phyloP scores from a whole-genome alignment of 2,329 filamentous ascomycete species.

The Leptographium radiaticola region DNA sequence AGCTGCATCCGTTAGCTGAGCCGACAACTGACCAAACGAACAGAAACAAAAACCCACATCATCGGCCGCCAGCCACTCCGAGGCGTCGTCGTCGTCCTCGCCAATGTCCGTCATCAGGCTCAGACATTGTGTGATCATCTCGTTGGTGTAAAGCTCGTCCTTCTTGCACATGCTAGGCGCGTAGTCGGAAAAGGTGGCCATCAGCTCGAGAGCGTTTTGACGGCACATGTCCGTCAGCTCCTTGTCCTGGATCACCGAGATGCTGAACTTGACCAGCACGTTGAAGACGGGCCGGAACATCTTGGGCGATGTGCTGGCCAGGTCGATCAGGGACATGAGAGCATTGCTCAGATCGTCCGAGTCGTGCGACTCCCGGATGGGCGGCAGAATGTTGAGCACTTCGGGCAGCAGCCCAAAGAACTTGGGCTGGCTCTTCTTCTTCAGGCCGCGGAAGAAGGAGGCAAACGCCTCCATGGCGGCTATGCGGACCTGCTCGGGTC shows the following conservation, averaged over 20 bases:
- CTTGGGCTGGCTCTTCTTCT: slow-evolving; percentile 76
- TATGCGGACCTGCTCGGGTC: slow-evolving; percentile 55
- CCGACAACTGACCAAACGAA: neutral
- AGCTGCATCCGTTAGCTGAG: slow-evolving; percentile 35
- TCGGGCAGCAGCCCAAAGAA: slow-evolving; percentile 81
- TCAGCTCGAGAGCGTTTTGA: slow-evolving; percentile 90
- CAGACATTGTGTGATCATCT: slow-evolving; percentile 97
- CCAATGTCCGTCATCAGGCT: slow-evolving; percentile 97
- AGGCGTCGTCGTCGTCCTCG: slow-evolving; percentile 83
- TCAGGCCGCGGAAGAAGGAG: slow-evolving; percentile 83
- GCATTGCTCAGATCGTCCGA: slow-evolving; percentile 86
- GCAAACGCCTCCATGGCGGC: slow-evolving; percentile 95
- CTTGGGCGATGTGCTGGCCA: slow-evolving; percentile 86
- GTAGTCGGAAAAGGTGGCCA: slow-evolving; percentile 96
- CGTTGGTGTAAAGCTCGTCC: slow-evolving; percentile 76
- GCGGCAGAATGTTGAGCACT: slow-evolving; percentile 85
- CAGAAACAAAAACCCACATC: slow-evolving; percentile 47
- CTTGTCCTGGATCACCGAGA: slow-evolving; percentile 92
- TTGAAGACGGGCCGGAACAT: slow-evolving; percentile 97
- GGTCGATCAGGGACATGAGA: slow-evolving; percentile 79
- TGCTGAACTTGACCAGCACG: slow-evolving; percentile 81
- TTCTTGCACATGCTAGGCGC: slow-evolving; percentile 91
- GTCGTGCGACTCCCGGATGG: slow-evolving; percentile 82
- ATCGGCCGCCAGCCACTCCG: slow-evolving; percentile 86
- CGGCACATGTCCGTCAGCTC: slow-evolving; percentile 80